These are phyloP conservation scores for Penicillium polonicum DNA, from an alignment of 2,329 filamentous ascomycete genomes.

Conservation along the genomic window DNA sequence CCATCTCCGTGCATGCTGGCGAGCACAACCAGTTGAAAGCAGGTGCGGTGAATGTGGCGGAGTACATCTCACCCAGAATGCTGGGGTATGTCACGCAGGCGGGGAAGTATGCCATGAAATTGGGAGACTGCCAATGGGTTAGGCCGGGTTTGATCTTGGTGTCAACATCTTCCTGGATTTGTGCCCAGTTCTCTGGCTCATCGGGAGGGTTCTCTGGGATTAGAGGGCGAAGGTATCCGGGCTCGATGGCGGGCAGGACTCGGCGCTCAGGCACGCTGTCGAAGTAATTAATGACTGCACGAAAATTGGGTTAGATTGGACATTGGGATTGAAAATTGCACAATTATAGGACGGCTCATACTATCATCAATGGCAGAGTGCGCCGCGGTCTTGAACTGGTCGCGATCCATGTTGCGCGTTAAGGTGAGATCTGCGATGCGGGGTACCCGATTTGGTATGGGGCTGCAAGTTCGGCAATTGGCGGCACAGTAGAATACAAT, in stretches of 20 bases:
- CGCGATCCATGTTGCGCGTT: constrained; percentile 64
- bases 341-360: constrained; percentile 45
- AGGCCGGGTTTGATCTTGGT: constrained; percentile 85
- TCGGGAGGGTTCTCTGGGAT: constrained; percentile 68
- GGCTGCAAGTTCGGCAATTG: background rate
- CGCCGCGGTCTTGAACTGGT: constrained; percentile 75
- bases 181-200: constrained; percentile 68
- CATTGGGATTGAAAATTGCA: background rate
- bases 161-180: constrained; percentile 81
- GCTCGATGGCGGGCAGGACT: constrained; percentile 74
- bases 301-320: background rate
- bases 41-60: constrained; percentile 79
- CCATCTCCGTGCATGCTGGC: constrained; percentile 86
- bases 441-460: background rate
- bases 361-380: constrained; percentile 79
- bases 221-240: constrained; percentile 79
- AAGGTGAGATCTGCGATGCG: background rate
- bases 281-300: constrained; percentile 77
- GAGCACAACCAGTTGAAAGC: constrained; percentile 98
- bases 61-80: constrained; percentile 91
- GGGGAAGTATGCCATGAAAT: constrained; percentile 96
- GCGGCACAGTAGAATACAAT: background rate
- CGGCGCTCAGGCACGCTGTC: constrained; percentile 67
- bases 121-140: constrained; percentile 91
- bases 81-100: constrained; percentile 76